Evolutionary conservation across 805 yeast species (phyloP), one percentile per base, ranked within the genome.

Genomic region (Saccharomycopsis amapae): DNA sequence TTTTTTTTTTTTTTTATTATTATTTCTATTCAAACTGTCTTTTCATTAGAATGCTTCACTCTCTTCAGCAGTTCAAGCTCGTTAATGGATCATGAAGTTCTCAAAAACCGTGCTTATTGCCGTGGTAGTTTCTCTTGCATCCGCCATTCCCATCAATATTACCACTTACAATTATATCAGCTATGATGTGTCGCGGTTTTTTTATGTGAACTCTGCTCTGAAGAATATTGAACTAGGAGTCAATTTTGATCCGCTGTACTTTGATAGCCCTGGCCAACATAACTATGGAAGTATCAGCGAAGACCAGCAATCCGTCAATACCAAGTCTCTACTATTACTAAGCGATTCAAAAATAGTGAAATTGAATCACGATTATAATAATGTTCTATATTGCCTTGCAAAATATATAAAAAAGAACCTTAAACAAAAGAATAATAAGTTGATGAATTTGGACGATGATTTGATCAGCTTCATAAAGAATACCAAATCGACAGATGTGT

Each of bases 141-240:
- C 3, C n/a, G 38, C 50, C 5, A 26, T 47, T 9, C 51, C 51
- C 6, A 44, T 48, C 19, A 48, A 48, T 28, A 41, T 48, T 25
- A 48, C 51, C n/a, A 48, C 51, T 13, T 48, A 48, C 28, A 48
- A 35, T 38, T 48, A 48, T 19, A 23, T 48, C 10, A 33, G 43
- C 18, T 48, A 48, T 38, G 51, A 48, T 25, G 48, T 48, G 17
- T 45, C 48, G 5, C 34, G 40, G 3, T 45, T 31, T 15, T 38
- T 44, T 25, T 47, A 38, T 23, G 4, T 48, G 5, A 45, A 40
- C 20, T 26, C 45, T 23, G 23, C 35, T 10, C 13, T 31, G 23
- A 6, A 18, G 15, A 35, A 33, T 37, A 10, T 37, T 13, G 25
- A 15, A 13, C n/a, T 37, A 37, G 40, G 40, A 10, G 22, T 19